Percentiles rank a stretch among this genome's conserved stretches.
Evolutionary conservation across 129 eudicot species (phyloP).

Genomic region (Rutidosis leptorrhynchoides): DNA sequence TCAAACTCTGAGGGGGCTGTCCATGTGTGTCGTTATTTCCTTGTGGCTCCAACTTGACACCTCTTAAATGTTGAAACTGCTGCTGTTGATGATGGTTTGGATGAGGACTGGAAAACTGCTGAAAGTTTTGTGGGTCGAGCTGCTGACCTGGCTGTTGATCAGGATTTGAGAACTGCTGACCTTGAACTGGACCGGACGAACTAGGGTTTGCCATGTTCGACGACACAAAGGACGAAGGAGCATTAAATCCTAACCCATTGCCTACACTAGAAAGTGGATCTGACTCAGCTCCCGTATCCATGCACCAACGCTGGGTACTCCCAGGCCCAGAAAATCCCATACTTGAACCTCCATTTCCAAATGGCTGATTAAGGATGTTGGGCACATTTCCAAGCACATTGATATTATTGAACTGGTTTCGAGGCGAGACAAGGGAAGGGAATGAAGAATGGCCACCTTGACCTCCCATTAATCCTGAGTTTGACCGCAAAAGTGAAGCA

Average conservation of each 20-base stretch:
- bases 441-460: constrained; percentile 77
- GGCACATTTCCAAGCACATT: constrained; percentile 90
- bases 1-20: constrained; percentile 17
- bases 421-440: constrained; percentile 67
- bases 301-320: no score
- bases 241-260: constrained; percentile 71
- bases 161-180: constrained; percentile 39
- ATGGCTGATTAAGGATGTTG: constrained; percentile 63
- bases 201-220: constrained; percentile 50
- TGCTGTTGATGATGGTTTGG: constrained; percentile 51
- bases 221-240: constrained; percentile 47
- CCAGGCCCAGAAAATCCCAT: no score
- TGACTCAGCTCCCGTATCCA: constrained; percentile 66
- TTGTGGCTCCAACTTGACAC: constrained; percentile 81
- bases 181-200: constrained; percentile 55
- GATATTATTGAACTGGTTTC: constrained; percentile 71
- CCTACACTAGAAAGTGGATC: constrained; percentile 67
- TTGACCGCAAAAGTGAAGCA: constrained; percentile 74
- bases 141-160: constrained; percentile 37
- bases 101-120: constrained; percentile 44
- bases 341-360: constrained; percentile 57
- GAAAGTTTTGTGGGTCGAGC: constrained; percentile 56
- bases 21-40: constrained; percentile 14
- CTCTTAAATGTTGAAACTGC: constrained; percentile 54
- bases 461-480: constrained; percentile 75